phyloP scores from a whole-genome alignment of 495 filamentous ascomycete species.

The Copromyces sp. region DNA sequence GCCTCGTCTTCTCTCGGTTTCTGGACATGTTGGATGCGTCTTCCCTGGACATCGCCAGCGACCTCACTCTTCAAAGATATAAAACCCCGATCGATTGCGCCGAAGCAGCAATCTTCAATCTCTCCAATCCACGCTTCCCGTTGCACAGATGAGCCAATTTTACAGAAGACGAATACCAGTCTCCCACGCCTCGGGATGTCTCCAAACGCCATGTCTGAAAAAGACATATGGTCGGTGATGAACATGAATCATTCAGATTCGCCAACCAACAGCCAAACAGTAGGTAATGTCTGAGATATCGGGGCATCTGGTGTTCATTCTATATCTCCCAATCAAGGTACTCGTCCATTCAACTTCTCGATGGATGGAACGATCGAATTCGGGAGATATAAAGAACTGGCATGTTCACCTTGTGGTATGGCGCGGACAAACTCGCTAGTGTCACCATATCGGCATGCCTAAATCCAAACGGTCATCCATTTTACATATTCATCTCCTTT shows the following conservation, averaged over 20 bases:
- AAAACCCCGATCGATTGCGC: not conserved
- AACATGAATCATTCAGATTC: not conserved
- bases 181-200: not conserved
- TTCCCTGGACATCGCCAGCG: not conserved
- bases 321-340: not conserved
- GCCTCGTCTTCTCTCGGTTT: not conserved
- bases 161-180: not conserved
- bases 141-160: not conserved
- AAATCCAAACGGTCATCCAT: not conserved
- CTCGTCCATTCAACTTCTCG: not conserved
- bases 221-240: not conserved
- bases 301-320: not conserved
- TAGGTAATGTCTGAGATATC: not conserved
- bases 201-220: not conserved
- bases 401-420: not conserved
- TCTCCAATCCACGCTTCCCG: not conserved
- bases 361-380: not conserved
- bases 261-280: not conserved
- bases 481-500: not conserved
- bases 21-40: not conserved
- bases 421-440: not conserved
- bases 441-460: not conserved
- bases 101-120: not conserved
- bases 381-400: not conserved
- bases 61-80: not conserved